These are phyloP conservation scores for Beauveria caledonica DNA, from an alignment of 2,329 filamentous ascomycete species.

Conservation along the genomic window DNA sequence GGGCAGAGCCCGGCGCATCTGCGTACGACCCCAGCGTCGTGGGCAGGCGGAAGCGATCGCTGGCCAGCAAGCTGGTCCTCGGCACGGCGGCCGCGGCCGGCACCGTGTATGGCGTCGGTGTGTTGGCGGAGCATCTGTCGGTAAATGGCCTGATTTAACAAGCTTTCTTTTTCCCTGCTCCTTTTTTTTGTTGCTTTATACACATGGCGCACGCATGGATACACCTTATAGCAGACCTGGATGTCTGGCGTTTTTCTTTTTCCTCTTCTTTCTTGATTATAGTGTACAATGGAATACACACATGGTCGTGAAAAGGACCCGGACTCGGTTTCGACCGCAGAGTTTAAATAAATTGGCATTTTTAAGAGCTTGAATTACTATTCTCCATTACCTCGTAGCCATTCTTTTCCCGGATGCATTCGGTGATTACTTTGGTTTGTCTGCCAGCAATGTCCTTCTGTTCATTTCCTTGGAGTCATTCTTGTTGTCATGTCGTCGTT, in stretches of 20 bases:
- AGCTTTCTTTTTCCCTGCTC: not conserved
- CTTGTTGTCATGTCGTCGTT: not conserved
- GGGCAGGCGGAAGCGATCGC: constrained; percentile 28
- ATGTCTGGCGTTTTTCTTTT: constrained; percentile 3
- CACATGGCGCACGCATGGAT: constrained; percentile 5
- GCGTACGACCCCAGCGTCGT: not conserved
- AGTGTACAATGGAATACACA: not conserved
- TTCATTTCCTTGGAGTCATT: not conserved
- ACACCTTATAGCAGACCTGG: not conserved
- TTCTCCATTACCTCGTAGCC: not conserved
- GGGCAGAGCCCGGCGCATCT: constrained; percentile 13
- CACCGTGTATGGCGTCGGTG: constrained; percentile 49
- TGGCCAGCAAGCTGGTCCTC: constrained; percentile 41
- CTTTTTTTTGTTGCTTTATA: not conserved
- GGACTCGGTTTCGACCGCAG: not conserved
- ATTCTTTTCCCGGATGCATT: too few relatives aligned
- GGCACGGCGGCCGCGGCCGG: constrained; percentile 48
- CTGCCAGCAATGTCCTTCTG: not conserved
- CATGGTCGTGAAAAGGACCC: not conserved
- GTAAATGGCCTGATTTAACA: constrained; percentile 19
- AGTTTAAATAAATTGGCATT: not conserved
- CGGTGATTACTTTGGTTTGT: not conserved
- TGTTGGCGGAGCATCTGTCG: constrained; percentile 49
- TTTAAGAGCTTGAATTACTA: not conserved
- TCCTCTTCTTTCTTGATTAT: not conserved